Evolutionary conservation across 805 yeast genomes (phyloP).

Genomic region (Ogataea minuta): DNA sequence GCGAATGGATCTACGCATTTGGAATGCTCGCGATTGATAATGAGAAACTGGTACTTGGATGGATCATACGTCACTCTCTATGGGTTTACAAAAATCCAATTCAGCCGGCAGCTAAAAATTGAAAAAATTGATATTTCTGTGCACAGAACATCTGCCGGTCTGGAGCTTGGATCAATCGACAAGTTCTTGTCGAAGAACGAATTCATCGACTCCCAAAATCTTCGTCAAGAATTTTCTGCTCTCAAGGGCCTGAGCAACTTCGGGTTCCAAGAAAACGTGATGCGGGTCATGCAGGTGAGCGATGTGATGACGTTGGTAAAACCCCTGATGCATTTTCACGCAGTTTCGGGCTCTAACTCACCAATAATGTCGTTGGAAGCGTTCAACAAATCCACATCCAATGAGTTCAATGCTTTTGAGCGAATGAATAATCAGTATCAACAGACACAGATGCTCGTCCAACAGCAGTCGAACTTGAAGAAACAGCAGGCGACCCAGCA

Average conservation of each 20-base stretch:
- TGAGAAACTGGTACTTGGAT: slow-evolving; percentile 57
- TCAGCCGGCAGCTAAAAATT: slow-evolving; percentile 60
- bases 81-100: slow-evolving; percentile 60
- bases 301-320: slow-evolving; percentile 74
- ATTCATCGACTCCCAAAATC: slow-evolving; percentile 17
- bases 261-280: slow-evolving; percentile 64
- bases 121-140: slow-evolving; percentile 70
- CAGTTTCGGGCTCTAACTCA: slow-evolving; percentile 47
- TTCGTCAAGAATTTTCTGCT: slow-evolving; percentile 33
- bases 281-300: slow-evolving; percentile 71
- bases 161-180: slow-evolving; percentile 46
- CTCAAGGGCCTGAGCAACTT: slow-evolving; percentile 48
- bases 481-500: slow-evolving; percentile 22
- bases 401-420: slow-evolving; percentile 20
- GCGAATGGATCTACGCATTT: slow-evolving; percentile 53
- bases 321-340: slow-evolving; percentile 51
- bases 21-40: slow-evolving; percentile 49
- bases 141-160: slow-evolving; percentile 44
- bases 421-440: slow-evolving; percentile 18
- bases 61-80: slow-evolving; percentile 65
- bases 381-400: slow-evolving; percentile 33
- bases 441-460: slow-evolving; percentile 29
- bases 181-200: slow-evolving; percentile 36
- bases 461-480: slow-evolving; percentile 14
- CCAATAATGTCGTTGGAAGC: slow-evolving; percentile 56